Evolutionary conservation across 768 basidiomycete species (phyloP), one percentile per base, ranked within the genome.

Genomic region (Jaapia argillacea): DNA sequence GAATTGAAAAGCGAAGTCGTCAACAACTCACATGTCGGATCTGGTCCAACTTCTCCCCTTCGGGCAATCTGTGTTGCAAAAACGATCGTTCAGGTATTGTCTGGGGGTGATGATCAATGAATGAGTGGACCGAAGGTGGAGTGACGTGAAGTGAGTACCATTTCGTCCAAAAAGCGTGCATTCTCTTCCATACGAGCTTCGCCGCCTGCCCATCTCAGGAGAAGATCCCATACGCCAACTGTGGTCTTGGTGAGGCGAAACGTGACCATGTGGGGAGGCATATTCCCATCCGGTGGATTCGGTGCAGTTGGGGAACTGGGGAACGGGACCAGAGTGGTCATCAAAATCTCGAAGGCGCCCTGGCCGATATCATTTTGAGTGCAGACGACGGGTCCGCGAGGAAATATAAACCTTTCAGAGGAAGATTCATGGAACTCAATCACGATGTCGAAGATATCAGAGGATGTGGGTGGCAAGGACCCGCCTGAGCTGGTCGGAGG

Each of bases 401-500:
- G 84, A 43, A 88, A 65, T 4, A 82, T 51, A 74, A 76, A 81
- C n/a, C 78, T 72, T 38, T 85, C 81, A 35, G 65, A 64, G 2
- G 75, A 67, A 4, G 64, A 61, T 52, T 87, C 85, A 40, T 69
- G 62, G 49, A 85, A 87, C 53, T 85, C 82, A 41, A 89, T 54
- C 20, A 87, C 74, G 1, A 89, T 55, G 54, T 88, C 85, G 52
- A 79, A 84, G n/a, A 75, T 72, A 53, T 72, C 79, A 25, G 69
- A 55, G 14, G 72, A 55, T 23, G 48, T 35, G n/a, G 48, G 40
- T 20, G 20, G n/a, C 5, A 33, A 6, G 18, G 31, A 16, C 31
- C 10, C 16, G 31, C 10, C 31, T 33, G 31, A 10, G 31, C 10
- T 10, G 10, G 10, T 10, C 10, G 16, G 10, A 33, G 31, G 31